phyloP scores from a whole-genome alignment of 2,329 filamentous ascomycete genomes.

The Curvularia lunata region DNA sequence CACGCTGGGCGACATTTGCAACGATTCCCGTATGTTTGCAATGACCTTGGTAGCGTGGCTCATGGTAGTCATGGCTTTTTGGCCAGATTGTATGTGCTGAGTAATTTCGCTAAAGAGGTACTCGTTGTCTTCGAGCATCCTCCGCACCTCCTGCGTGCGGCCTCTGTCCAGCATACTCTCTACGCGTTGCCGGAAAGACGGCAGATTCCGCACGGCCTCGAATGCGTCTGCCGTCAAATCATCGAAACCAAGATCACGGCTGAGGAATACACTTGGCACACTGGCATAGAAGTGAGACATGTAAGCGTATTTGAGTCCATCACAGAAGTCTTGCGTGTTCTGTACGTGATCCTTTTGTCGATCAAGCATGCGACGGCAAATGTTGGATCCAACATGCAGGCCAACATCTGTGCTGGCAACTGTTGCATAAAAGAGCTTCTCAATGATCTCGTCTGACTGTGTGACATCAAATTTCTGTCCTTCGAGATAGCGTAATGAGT shows the following conservation, averaged over 20 bases:
- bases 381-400: conserved; percentile 67
- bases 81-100: conserved; percentile 44
- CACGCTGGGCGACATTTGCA: conserved; percentile 48
- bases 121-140: conserved; percentile 66
- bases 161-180: conserved; percentile 51
- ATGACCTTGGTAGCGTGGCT: conserved; percentile 46
- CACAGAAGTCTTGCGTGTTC: conserved; percentile 74
- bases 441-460: conserved; percentile 72
- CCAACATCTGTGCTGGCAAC: conserved; percentile 64
- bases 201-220: conserved; percentile 70
- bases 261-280: conserved; percentile 69
- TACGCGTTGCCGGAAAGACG: conserved; percentile 63
- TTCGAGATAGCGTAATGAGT: conserved; percentile 69
- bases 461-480: conserved; percentile 80
- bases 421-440: conserved; percentile 71
- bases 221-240: conserved; percentile 66
- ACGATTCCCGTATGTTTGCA: conserved; percentile 43
- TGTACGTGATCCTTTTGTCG: conserved; percentile 79
- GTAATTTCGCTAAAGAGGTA: conserved; percentile 58
- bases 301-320: conserved; percentile 76
- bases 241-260: conserved; percentile 40
- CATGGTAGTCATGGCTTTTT: conserved; percentile 52
- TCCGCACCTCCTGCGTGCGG: conserved; percentile 53
- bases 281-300: conserved; percentile 89
- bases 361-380: conserved; percentile 70